A percentile compares a stretch with the other conserved stretches of the same genome.
Conservation (phyloP, 768 basidiomycete species). For the Naganishia vishniacii region DNA sequence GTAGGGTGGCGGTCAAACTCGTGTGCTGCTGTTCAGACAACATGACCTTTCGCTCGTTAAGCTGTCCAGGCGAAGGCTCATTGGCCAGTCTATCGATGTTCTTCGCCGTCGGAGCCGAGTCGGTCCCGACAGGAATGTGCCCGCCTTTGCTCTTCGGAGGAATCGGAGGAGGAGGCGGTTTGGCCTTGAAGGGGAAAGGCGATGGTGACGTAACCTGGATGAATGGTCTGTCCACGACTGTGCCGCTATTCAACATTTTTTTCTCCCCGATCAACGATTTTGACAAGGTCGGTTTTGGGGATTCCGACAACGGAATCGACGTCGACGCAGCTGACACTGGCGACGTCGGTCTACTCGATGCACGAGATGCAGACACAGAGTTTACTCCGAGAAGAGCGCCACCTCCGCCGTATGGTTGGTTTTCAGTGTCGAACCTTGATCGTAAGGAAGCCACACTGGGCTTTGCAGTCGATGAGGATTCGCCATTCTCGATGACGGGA, state of each 20-base stretch:
- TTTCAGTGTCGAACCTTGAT: neutral
- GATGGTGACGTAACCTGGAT: neutral
- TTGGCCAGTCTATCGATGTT: too few species aligned
- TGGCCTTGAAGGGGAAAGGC: neutral
- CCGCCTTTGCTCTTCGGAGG: neutral
- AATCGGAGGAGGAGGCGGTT: neutral
- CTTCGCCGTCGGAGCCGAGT: too few species aligned
- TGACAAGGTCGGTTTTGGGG: neutral
- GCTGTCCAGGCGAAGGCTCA: too few species aligned
- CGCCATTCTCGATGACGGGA: too few species aligned
- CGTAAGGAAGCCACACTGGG: constrained; percentile 4
- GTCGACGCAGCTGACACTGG: neutral
- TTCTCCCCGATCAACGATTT: neutral
- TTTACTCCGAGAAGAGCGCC: neutral
- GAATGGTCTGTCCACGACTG: neutral
- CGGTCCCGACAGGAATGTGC: neutral
- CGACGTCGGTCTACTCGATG: neutral
- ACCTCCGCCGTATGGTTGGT: neutral
- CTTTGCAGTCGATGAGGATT: neutral
- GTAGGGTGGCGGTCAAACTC: neutral
- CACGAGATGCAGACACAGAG: neutral
- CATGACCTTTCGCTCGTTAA: too few species aligned
- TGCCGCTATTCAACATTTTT: neutral
- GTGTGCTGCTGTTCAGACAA: neutral
- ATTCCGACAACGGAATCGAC: neutral